Evolutionary conservation across 805 yeast species (phyloP).

Genomic region (Barnettozyma californica): DNA sequence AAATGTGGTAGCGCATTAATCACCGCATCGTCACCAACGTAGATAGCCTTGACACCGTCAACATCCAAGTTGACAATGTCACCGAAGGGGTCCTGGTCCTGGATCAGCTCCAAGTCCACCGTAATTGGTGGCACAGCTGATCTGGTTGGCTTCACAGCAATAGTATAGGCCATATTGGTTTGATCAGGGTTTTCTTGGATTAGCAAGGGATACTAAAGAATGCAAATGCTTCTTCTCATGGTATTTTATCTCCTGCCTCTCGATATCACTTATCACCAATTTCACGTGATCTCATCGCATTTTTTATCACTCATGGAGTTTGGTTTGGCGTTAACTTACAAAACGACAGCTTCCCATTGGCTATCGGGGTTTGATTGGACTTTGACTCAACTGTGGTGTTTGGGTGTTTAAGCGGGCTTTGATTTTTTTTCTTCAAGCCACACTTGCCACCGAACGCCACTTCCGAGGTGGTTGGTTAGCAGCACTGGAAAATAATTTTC

Average conservation of each 20-base stretch:
- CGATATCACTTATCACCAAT: background rate
- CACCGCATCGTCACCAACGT: conserved; percentile 48
- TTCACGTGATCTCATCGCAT: conserved; percentile 10
- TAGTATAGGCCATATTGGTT: conserved; percentile 3
- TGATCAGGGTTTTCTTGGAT: background rate
- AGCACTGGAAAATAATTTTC: background rate
- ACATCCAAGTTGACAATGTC: conserved; percentile 4
- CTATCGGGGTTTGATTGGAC: conserved; percentile 1
- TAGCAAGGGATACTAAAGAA: background rate
- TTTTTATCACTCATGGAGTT: background rate
- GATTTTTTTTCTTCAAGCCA: conserved; percentile 1
- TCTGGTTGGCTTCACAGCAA: conserved; percentile 8
- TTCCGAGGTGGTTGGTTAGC: background rate
- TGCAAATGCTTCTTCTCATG: background rate
- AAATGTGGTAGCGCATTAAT: conserved; percentile 59
- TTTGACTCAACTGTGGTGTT: background rate
- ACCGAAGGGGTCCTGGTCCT: conserved; percentile 9
- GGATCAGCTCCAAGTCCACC: conserved; percentile 8
- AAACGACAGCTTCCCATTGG: conserved; percentile 1
- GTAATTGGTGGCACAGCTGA: conserved; percentile 2
- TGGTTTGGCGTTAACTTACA: background rate
- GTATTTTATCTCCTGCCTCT: background rate
- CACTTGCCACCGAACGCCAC: background rate
- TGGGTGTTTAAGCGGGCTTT: conserved; percentile 6
- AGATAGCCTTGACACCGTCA: conserved; percentile 26